phyloP scores from a whole-genome alignment of 129 eudicot species.

The Chrysanthemum makinoi region DNA sequence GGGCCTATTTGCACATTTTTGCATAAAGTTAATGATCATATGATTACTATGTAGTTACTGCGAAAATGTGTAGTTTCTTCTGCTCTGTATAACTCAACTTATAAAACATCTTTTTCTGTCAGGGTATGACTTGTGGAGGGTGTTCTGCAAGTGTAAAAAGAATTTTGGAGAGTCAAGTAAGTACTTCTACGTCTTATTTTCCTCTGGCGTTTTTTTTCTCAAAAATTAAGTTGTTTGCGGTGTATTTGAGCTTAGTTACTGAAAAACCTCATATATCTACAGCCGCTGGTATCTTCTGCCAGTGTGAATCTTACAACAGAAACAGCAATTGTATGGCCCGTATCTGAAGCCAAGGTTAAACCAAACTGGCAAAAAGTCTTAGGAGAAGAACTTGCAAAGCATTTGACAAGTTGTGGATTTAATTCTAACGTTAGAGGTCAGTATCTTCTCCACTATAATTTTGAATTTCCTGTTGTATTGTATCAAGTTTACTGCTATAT shows the following conservation, averaged over 20 bases:
- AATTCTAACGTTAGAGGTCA: conserved; percentile 77
- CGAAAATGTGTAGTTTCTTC: not conserved
- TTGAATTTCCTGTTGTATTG: conserved; percentile 18
- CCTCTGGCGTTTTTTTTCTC: not conserved
- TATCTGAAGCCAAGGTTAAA: conserved; percentile 73
- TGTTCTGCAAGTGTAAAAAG: conserved; percentile 96
- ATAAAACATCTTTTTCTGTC: conserved; percentile 14
- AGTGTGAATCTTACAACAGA: conserved; percentile 93
- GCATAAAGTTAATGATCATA: not conserved
- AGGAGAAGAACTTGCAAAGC: conserved; percentile 92
- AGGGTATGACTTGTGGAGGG: conserved; percentile 99
- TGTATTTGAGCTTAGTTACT: conserved; percentile 15
- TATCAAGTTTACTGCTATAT: not conserved
- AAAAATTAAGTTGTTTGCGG: conserved; percentile 1
- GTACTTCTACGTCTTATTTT: conserved; percentile 24
- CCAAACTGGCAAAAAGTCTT: conserved; percentile 77
- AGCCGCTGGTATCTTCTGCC: conserved; percentile 95
- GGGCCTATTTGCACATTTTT: not conserved
- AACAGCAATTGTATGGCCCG: conserved; percentile 96
- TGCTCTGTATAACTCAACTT: not conserved
- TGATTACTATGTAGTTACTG: not conserved
- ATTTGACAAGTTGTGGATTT: conserved; percentile 88
- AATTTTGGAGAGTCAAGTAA: conserved; percentile 85
- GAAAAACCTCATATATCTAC: conserved; percentile 29
- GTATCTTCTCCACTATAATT: conserved; percentile 19